Base-by-base conservation (phyloP, 768 basidiomycete species). In the Leccinum uliginosum region DNA sequence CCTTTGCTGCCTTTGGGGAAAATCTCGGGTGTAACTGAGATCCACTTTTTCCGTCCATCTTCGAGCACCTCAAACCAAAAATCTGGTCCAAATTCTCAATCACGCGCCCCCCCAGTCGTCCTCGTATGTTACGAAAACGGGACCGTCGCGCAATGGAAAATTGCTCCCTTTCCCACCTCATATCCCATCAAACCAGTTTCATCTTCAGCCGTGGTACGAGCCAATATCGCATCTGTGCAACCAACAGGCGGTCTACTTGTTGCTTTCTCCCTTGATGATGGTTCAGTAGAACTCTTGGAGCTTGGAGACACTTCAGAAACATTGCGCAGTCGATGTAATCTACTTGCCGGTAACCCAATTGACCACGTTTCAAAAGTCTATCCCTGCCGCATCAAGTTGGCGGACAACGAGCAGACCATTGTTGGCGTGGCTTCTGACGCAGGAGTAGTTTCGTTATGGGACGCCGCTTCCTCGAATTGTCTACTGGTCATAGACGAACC, bases 361-460 rank as follows among this genome's bases (percentile, higher is more conserved):
- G 86, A 91, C 65, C 67, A 70, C 8, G 81, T 86, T 29, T 71
- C 78, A 45, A 76, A 73, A 58, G 77, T 82, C 21, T 78, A 85
- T 67, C 80, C 80, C 4, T 84, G 81, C 60, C 71, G 71, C 47
- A 68, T 81, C 49, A 78, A 81, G 52, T 65, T 87, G 51, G 80
- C 76, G 35, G 82, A 82, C 6, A 73, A 68, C 47, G 71, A 71
- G 14, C 80, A 79, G 19, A 67, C 84, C 15, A 76, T 92, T 58
- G 67, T 91, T 15, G 83, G 77, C 40, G 80, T 81, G 12, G 82
- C 83, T 17, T 86, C 89, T 3, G 80, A 84, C 51, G 76, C 80
- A 1, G 90, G 91, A 10, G 74, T 81, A 10, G 76, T 92, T 21
- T 88, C 91, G 0, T 63, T 93, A 12, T 93, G 90, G 91, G 89